Evolutionary conservation across 2,329 filamentous ascomycete genomes (phyloP).

Genomic region (Xylaria sp.): DNA sequence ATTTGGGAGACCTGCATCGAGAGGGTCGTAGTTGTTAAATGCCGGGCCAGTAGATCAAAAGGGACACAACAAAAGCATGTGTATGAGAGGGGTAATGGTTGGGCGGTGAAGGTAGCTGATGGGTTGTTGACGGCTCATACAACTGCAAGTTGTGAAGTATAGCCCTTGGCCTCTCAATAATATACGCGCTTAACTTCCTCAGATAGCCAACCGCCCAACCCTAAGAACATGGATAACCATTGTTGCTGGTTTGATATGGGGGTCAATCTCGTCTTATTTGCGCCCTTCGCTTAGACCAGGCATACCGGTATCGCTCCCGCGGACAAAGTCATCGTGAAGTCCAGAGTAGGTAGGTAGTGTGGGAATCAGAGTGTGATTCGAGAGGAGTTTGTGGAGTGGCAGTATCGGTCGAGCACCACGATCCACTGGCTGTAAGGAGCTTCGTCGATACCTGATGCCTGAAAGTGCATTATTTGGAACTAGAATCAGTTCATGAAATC

Average conservation of each 20-base stretch:
- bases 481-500: conserved; percentile 4
- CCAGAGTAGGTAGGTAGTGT: neutral
- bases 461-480: neutral
- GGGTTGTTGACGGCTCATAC: neutral
- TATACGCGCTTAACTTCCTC: neutral
- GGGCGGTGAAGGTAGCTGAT: neutral
- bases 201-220: neutral
- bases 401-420: neutral
- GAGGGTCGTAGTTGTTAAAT: neutral
- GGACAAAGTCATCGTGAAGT: neutral
- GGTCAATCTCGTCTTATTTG: neutral
- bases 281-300: neutral
- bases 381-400: neutral
- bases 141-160: neutral
- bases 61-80: neutral
- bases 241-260: neutral
- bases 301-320: neutral
- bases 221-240: neutral
- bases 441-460: neutral
- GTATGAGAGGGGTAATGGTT: neutral
- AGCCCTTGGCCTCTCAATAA: neutral
- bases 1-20: neutral
- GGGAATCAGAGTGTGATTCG: neutral
- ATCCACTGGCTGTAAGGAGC: neutral
- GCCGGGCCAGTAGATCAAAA: neutral